Conservation (phyloP, 2,329 filamentous ascomycete genomes). For the Ceratocystis albifundus region DNA sequence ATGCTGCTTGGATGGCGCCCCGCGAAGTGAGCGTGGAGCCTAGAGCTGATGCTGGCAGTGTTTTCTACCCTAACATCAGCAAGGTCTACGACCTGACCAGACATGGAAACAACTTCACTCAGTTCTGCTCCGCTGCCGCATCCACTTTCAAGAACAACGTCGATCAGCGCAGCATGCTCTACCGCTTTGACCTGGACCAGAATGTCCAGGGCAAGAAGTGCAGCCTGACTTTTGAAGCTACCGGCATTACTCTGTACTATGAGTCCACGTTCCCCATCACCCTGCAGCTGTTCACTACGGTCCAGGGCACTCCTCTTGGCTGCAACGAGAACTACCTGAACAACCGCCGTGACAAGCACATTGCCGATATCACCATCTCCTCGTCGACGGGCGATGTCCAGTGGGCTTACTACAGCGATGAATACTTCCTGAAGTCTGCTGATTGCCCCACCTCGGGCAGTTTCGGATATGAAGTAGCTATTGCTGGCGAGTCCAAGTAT, state of each 20-base stretch:
- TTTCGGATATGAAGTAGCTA: conserved; percentile 21
- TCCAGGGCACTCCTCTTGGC: conserved; percentile 24
- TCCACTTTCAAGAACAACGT: conserved; percentile 25
- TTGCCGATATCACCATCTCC: conserved; percentile 23
- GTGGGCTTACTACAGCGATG: conserved; percentile 21
- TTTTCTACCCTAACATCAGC: conserved; percentile 18
- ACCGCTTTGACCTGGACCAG: conserved; percentile 28
- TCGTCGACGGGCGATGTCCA: conserved; percentile 16
- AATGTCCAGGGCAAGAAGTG: conserved; percentile 26
- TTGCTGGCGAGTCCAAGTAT: conserved; percentile 17
- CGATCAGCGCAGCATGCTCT: conserved; percentile 28
- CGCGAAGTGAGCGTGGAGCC: conserved; percentile 23
- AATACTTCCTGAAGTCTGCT: background rate
- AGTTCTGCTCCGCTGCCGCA: conserved; percentile 12
- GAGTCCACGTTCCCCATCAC: conserved; percentile 26
- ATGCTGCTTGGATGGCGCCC: conserved; percentile 25
- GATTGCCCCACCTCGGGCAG: conserved; percentile 14
- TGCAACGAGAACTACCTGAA: conserved; percentile 25
- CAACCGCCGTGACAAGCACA: conserved; percentile 27
- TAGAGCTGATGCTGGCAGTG: background rate
- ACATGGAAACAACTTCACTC: conserved; percentile 11
- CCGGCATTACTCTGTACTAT: conserved; percentile 25
- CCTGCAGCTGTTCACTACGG: conserved; percentile 28
- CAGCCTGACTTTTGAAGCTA: conserved; percentile 25
- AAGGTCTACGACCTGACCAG: conserved; percentile 19